These are phyloP conservation scores for Quercus ilex DNA, from an alignment of 306 rosid species.

Conservation along the genomic window DNA sequence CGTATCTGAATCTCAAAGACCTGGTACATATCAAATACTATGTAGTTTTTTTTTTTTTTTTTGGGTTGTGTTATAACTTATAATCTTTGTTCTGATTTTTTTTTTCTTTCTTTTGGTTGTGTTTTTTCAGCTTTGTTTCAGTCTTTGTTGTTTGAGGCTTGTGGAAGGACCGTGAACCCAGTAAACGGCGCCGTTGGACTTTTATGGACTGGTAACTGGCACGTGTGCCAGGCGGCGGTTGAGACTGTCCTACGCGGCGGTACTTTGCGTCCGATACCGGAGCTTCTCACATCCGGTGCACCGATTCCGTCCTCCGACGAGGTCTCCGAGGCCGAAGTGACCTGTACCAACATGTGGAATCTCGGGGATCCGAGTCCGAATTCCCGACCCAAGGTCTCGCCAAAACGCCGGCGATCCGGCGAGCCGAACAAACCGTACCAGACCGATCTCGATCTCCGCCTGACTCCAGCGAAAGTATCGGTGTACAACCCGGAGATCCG, in stretches of 20 bases:
- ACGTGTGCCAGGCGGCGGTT: conserved; percentile 84
- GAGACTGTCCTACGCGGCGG: conserved; percentile 87
- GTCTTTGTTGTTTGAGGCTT: conserved; percentile 76
- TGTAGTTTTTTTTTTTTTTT: background rate
- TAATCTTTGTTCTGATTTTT: background rate
- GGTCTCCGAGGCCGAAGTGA: conserved; percentile 61
- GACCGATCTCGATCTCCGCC: conserved; percentile 71
- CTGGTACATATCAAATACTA: conserved; percentile 34
- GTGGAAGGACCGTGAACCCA: conserved; percentile 83
- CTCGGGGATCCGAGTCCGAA: conserved; percentile 42
- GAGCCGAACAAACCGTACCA: conserved; percentile 28
- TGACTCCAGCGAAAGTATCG: conserved; percentile 51
- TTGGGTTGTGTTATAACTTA: background rate
- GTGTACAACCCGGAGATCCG: conserved; percentile 38
- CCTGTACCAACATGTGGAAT: conserved; percentile 49
- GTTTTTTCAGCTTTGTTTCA: conserved; percentile 66
- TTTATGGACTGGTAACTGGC: conserved; percentile 89
- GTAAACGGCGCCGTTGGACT: conserved; percentile 87
- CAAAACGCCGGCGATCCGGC: conserved; percentile 56
- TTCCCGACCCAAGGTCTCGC: conserved; percentile 38
- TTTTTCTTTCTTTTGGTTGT: background rate
- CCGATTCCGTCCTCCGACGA: conserved; percentile 46
- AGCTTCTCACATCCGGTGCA: conserved; percentile 35
- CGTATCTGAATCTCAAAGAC: conserved; percentile 75
- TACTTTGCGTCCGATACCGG: conserved; percentile 55